These are phyloP conservation scores for Epichloe gansuensis DNA, from an alignment of 2,329 filamentous ascomycete species.

Conservation along the genomic window DNA sequence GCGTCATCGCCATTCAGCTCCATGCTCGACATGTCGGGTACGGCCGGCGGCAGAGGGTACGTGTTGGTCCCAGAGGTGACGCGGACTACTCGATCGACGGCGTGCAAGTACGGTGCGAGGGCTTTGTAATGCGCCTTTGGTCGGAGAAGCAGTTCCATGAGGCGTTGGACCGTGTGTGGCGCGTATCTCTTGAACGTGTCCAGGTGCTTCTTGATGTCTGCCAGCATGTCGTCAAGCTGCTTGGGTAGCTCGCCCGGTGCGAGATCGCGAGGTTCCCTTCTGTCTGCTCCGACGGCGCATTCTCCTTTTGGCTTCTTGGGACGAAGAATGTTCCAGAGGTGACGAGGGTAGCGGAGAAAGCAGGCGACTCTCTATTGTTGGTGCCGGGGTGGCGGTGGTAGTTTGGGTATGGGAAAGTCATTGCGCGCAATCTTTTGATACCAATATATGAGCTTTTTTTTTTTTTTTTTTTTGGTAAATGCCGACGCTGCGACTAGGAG, in stretches of 20 bases:
- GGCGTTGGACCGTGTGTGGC: constrained; percentile 84
- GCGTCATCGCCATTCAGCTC: constrained; percentile 50
- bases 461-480: neutral
- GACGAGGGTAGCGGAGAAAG: constrained; percentile 34
- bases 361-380: constrained; percentile 14
- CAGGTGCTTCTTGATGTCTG: constrained; percentile 49
- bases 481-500: too few relatives aligned
- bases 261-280: constrained; percentile 19
- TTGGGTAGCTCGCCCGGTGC: constrained; percentile 44
- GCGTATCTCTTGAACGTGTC: constrained; percentile 61
- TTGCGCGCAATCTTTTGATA: constrained; percentile 55
- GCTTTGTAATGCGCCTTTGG: constrained; percentile 72
- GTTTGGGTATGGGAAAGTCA: constrained; percentile 60
- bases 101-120: constrained; percentile 75
- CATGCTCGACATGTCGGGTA: constrained; percentile 45
- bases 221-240: constrained; percentile 50
- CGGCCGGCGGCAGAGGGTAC: constrained; percentile 68
- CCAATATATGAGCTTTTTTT: neutral
- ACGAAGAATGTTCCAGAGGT: constrained; percentile 29
- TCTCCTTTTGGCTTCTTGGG: constrained; percentile 59
- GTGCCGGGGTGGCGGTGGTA: constrained; percentile 33
- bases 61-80: constrained; percentile 72
- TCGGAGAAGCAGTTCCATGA: constrained; percentile 71
- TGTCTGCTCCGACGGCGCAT: constrained; percentile 34
- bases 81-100: constrained; percentile 78